A percentile compares a stretch with the other conserved stretches of the same genome.
phyloP scores from a whole-genome alignment of 163 green algal species.

The Scenedesmus sp. region DNA sequence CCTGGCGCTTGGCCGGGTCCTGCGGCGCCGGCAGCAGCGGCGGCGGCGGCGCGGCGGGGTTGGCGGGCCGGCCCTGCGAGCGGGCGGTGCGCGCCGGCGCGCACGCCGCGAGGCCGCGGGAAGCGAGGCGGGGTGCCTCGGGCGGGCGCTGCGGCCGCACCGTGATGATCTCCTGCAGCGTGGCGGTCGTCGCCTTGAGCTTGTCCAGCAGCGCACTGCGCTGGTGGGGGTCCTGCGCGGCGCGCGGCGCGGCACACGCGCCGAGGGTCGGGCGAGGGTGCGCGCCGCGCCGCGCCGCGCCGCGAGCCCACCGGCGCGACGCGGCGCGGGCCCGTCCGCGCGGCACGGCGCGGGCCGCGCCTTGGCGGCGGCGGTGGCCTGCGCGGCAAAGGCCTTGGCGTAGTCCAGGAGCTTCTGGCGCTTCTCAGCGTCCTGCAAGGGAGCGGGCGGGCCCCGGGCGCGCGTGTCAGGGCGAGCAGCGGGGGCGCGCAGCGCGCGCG shows the following conservation, averaged over 20 bases:
- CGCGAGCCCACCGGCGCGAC: too few relatives aligned
- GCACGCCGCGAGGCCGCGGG: background rate
- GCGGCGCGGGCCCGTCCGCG: too few relatives aligned
- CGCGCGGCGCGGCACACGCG: too few relatives aligned
- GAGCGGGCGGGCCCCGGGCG: background rate
- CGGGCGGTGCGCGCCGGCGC: background rate
- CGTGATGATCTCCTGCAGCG: background rate
- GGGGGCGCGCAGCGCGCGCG: too few relatives aligned
- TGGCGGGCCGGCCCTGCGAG: too few relatives aligned
- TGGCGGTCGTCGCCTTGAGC: conserved; percentile 1
- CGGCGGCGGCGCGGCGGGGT: too few relatives aligned
- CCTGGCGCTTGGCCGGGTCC: conserved; percentile 27
- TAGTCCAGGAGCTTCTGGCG: conserved; percentile 34
- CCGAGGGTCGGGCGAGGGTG: too few relatives aligned
- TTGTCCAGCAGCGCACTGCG: conserved; percentile 19
- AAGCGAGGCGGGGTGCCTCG: too few relatives aligned
- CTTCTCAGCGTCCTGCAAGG: conserved; percentile 34
- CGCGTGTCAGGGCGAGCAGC: background rate
- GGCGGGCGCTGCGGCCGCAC: background rate
- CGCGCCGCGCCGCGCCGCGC: too few relatives aligned
- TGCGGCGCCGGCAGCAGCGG: conserved; percentile 11
- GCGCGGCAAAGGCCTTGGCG: conserved; percentile 17
- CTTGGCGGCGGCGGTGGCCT: conserved; percentile 27
- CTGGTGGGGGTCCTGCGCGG: background rate
- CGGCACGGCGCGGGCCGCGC: background rate